Conservation (phyloP, 352 stramenopile genomes). For the Phytophthora fragariaefolia region DNA sequence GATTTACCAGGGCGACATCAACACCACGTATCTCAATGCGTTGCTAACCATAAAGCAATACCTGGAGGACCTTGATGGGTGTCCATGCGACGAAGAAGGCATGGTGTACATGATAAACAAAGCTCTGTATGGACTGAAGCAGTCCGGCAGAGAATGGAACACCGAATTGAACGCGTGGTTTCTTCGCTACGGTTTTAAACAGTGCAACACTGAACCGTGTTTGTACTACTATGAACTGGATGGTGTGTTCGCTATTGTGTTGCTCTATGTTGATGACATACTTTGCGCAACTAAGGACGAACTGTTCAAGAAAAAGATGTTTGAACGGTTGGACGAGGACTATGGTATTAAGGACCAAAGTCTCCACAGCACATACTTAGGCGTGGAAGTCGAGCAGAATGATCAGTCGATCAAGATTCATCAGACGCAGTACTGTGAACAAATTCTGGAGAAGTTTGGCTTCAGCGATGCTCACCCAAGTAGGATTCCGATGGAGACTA, state of each 20-base stretch:
- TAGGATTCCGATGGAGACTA: constrained; percentile 10
- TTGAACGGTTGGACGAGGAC: constrained; percentile 12
- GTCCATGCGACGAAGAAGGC: constrained; percentile 13
- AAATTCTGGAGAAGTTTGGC: constrained; percentile 1
- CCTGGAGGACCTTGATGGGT: constrained; percentile 8
- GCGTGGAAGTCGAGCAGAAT: constrained; percentile 9
- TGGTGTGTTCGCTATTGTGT: not conserved
- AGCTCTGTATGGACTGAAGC: constrained; percentile 20
- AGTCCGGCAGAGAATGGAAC: constrained; percentile 25
- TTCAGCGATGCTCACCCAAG: constrained; percentile 1
- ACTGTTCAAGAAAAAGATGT: constrained; percentile 24
- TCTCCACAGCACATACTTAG: not conserved
- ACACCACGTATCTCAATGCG: constrained; percentile 14
- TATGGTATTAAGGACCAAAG: constrained; percentile 35
- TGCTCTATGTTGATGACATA: not conserved
- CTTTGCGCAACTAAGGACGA: constrained; percentile 13
- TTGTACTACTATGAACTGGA: not conserved
- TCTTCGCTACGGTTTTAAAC: not conserved
- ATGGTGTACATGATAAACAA: constrained; percentile 15
- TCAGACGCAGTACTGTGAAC: constrained; percentile 4
- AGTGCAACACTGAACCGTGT: not conserved
- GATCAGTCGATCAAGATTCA: constrained; percentile 8
- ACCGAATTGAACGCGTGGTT: constrained; percentile 11
- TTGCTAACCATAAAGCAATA: constrained; percentile 7
- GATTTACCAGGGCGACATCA: constrained; percentile 8